Base-by-base conservation (phyloP, 2,329 filamentous ascomycete genomes). In the Ophiostoma novo-ulmi region DNA sequence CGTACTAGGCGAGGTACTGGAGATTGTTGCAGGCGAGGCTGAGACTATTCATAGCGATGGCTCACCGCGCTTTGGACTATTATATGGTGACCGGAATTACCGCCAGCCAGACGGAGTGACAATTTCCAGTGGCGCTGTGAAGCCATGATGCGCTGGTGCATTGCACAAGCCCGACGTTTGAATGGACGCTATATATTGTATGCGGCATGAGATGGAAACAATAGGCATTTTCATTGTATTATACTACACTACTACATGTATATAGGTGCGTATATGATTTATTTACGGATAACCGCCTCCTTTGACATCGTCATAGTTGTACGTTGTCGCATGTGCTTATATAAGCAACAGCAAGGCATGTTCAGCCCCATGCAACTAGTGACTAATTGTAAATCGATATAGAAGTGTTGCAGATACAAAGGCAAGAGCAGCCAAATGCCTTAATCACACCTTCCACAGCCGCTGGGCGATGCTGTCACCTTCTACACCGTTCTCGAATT, bases 81-180 rank as follows among this genome's bases (percentile, higher is more conserved):
- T 82, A 31, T 85, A 86, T 76, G 82, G 82, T 66, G 82, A 86
- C 77, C 78, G 84, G 70, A 79, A 75, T 73, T 86, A 85, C 74
- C 79, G 84, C 66, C 79, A 79, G 71, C 74, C 83, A 26, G 82
- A 82, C 52, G 22, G 63, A 7, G 26, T 38, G 13, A 26, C 38
- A 10, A 52, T 73, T 13, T 10, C 20, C 22, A 69, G 31, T 5
- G 39, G 31, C 22, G 31, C 39, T 13, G 55, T 20, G 63, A 20
- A 31, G 26, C 26, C 55, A 31, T 26, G 52, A 58, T n/a, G n/a
- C 22, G 22, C 20, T 26, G 52, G 52, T 26, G 10, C 52, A 13
- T 22, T 58, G n/a, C 11, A 48, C 14, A 48, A 48, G 26, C 0
- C 38, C 11, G 6, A 8, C 11, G 38, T 11, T 39, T 39, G 38